These are phyloP conservation scores for Gossypium davidsonii DNA, from an alignment of 441 rosid species.

Conservation along the genomic window DNA sequence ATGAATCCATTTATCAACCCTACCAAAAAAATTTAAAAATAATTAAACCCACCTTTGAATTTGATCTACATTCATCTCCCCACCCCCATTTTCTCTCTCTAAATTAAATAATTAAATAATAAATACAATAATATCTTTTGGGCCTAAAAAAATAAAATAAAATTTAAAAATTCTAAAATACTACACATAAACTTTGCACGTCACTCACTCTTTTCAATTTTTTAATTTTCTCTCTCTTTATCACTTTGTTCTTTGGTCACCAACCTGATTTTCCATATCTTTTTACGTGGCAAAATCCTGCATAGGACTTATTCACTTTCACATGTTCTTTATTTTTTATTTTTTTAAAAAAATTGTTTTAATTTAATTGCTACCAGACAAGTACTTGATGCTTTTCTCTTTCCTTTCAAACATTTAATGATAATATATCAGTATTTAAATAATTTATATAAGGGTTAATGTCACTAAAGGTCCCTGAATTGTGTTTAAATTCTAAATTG, in stretches of 20 bases:
- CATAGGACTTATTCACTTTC: neutral
- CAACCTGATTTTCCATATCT: constrained; percentile 7
- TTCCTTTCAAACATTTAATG: neutral
- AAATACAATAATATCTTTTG: too few relatives aligned
- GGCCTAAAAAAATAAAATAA: too few relatives aligned
- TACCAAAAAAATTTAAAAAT: neutral
- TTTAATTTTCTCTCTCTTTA: neutral
- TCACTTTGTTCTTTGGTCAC: constrained; percentile 13
- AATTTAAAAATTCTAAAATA: neutral
- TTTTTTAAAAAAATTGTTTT: too few relatives aligned
- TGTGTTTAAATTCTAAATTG: too few relatives aligned
- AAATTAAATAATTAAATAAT: neutral
- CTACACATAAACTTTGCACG: neutral
- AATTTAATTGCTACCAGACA: neutral
- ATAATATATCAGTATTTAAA: neutral
- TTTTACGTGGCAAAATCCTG: constrained; percentile 13
- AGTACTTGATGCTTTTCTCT: neutral
- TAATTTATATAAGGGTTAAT: too few relatives aligned
- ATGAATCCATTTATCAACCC: neutral
- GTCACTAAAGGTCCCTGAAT: too few relatives aligned
- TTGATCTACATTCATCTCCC: neutral
- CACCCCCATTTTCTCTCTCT: neutral
- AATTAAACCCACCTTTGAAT: neutral
- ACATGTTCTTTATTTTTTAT: neutral
- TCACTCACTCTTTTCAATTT: neutral